Conservation (phyloP, 495 filamentous ascomycete genomes). For the Trypethelium eluteriae region DNA sequence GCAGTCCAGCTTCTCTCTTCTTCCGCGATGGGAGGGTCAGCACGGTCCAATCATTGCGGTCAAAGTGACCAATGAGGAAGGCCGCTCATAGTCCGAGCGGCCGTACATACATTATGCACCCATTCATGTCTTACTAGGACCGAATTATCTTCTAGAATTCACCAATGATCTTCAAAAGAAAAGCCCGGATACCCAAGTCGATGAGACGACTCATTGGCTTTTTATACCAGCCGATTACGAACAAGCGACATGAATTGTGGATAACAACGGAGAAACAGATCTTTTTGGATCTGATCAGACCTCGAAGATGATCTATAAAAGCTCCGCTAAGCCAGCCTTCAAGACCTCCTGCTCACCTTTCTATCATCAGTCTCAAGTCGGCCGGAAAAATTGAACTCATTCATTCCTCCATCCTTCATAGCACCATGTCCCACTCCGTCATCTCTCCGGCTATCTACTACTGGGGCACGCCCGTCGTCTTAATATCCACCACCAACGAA, state of each 20-base stretch:
- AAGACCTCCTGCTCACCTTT: not conserved
- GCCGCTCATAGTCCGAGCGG: not conserved
- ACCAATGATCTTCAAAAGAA: not conserved
- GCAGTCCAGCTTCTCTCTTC: too few relatives aligned
- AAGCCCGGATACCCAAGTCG: not conserved
- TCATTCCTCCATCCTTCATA: not conserved
- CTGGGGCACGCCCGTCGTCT: conserved; percentile 41
- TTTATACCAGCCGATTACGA: not conserved
- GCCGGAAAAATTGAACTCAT: not conserved
- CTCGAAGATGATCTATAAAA: not conserved
- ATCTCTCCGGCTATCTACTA: conserved; percentile 44
- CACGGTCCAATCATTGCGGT: not conserved
- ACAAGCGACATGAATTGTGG: not conserved
- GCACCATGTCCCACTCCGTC: not conserved
- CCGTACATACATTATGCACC: not conserved
- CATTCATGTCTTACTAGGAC: not conserved
- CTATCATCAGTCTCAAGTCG: not conserved
- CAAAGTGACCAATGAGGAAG: conserved; percentile 5
- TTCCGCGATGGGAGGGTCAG: not conserved
- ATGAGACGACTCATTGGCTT: not conserved
- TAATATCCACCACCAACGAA: conserved; percentile 40
- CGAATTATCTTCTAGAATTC: not conserved
- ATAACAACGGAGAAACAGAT: not conserved
- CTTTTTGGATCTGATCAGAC: too few relatives aligned
- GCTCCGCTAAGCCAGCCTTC: not conserved